Percentiles rank a stretch among this genome's conserved stretches.
These are phyloP conservation scores for Amaranthus cruentus DNA, from an alignment of 148 eudicot genomes.

Conservation along the genomic window DNA sequence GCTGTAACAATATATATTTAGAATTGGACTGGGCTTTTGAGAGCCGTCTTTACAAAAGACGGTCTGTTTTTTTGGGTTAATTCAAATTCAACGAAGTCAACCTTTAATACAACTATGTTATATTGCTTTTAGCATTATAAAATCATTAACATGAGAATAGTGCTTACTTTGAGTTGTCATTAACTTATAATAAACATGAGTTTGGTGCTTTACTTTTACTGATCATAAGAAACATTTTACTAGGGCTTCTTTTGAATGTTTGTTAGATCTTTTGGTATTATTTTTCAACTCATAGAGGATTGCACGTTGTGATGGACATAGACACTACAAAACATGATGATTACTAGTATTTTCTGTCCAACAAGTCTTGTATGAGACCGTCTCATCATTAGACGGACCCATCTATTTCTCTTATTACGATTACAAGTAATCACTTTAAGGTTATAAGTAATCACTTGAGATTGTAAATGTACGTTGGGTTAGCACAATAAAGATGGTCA, in stretches of 20 bases:
- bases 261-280: neutral
- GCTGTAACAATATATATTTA: too few relatives aligned
- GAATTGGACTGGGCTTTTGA: too few relatives aligned
- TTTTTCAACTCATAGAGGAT: neutral
- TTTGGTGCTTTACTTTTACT: conserved; percentile 7
- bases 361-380: too few relatives aligned
- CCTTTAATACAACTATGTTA: neutral
- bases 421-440: too few relatives aligned
- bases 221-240: neutral
- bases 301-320: conserved; percentile 17
- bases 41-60: too few relatives aligned
- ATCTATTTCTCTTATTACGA: too few relatives aligned
- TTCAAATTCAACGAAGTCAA: conserved; percentile 2
- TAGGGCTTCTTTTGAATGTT: conserved; percentile 5
- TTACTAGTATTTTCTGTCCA: neutral
- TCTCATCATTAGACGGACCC: too few relatives aligned
- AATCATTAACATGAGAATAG: neutral
- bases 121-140: conserved; percentile 8
- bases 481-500: too few relatives aligned
- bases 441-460: too few relatives aligned
- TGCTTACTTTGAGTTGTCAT: conserved; percentile 5
- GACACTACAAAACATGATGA: conserved; percentile 1
- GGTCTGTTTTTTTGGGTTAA: neutral
- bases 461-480: too few relatives aligned
- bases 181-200: neutral